phyloP scores from a whole-genome alignment of 1,284 basidiomycete genomes.

The Irpex rosettiformis region DNA sequence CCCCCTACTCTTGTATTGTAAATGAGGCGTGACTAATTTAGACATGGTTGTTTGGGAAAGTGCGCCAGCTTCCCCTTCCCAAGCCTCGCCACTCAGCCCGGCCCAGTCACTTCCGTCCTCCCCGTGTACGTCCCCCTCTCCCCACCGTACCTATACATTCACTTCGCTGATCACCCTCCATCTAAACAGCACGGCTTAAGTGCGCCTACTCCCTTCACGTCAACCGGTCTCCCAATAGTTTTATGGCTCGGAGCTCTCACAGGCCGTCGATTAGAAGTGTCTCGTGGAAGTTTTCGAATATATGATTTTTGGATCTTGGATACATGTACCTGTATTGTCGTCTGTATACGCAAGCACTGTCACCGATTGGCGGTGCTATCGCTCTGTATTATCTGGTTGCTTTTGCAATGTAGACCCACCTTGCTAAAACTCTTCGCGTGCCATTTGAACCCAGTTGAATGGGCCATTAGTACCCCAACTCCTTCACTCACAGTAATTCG shows the following conservation, averaged over 20 bases:
- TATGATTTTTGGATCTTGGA: background rate
- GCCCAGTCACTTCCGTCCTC: constrained; percentile 11
- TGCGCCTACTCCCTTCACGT: background rate
- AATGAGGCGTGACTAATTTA: background rate
- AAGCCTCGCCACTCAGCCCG: constrained; percentile 9
- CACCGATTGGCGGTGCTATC: background rate
- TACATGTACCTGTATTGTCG: background rate
- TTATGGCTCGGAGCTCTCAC: background rate
- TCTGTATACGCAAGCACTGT: background rate
- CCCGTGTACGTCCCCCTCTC: constrained; percentile 9
- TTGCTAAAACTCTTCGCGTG: background rate
- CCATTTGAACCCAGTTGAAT: too few species aligned
- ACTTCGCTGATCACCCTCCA: too few species aligned
- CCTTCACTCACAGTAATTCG: too few species aligned
- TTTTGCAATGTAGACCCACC: background rate
- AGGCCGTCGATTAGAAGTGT: background rate
- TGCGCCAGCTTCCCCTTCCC: constrained; percentile 13
- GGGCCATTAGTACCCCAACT: too few species aligned
- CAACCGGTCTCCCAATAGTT: background rate
- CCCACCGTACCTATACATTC: too few species aligned
- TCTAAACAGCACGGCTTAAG: background rate
- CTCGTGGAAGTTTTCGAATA: background rate
- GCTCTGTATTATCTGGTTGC: background rate
- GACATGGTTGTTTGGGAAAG: background rate
- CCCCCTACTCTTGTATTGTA: too few species aligned